Evolutionary conservation across 371 early-diverging fungal genomes (phyloP).

Genomic region (Mortierella sp.): DNA sequence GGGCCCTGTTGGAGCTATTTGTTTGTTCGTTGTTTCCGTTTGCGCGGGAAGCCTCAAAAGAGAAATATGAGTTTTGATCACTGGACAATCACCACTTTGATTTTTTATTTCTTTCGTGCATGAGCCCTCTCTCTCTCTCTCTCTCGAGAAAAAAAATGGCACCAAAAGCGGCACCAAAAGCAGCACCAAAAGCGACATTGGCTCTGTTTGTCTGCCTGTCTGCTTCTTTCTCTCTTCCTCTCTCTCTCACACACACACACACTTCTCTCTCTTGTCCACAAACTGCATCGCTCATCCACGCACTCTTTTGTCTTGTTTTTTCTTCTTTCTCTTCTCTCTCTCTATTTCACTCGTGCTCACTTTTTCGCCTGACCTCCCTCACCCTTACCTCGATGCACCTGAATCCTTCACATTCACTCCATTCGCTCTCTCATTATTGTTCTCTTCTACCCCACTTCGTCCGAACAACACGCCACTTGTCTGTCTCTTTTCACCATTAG

Average conservation of each 20-base stretch:
- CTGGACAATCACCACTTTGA: too few relatives aligned
- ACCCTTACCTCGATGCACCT: neutral
- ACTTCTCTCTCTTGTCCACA: neutral
- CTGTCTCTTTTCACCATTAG: neutral
- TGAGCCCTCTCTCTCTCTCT: too few relatives aligned
- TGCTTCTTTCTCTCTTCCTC: slow-evolving; percentile 1
- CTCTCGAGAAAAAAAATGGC: neutral
- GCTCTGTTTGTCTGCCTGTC: neutral
- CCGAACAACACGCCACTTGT: neutral
- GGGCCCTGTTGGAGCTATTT: neutral
- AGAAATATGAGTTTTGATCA: too few relatives aligned
- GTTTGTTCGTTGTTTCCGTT: neutral
- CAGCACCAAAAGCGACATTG: neutral
- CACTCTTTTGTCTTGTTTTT: neutral
- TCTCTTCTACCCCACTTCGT: neutral
- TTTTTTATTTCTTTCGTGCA: too few relatives aligned
- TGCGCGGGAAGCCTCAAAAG: too few relatives aligned
- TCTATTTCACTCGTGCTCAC: slow-evolving; percentile 1
- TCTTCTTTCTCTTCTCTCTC: neutral
- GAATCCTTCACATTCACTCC: neutral
- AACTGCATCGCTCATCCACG: neutral
- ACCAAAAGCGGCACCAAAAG: neutral
- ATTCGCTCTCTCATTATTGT: neutral
- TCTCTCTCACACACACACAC: neutral
- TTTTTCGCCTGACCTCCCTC: neutral